Evolutionary conservation across 768 basidiomycete genomes (phyloP).

Genomic region (Pisolithus tinctorius): DNA sequence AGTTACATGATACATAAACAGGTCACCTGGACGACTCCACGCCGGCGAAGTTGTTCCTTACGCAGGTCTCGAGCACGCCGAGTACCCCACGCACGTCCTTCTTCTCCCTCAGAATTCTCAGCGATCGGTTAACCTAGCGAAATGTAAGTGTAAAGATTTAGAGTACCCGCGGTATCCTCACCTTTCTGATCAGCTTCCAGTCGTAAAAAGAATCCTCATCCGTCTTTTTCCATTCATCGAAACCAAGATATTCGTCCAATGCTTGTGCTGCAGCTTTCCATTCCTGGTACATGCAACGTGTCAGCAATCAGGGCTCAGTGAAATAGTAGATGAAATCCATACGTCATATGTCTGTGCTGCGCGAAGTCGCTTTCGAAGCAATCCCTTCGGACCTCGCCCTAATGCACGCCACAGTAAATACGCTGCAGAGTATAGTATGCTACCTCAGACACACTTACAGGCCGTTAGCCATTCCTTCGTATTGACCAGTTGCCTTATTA

Average conservation of each 20-base stretch:
- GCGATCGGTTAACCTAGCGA: conserved; percentile 65
- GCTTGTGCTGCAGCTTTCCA: conserved; percentile 80
- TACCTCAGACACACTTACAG: conserved; percentile 42
- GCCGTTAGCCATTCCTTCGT: conserved; percentile 89
- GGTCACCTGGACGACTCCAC: conserved; percentile 72
- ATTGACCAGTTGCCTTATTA: conserved; percentile 90
- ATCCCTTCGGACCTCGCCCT: conserved; percentile 86
- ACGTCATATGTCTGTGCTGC: conserved; percentile 71
- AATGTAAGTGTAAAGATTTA: neutral
- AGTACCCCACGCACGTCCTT: conserved; percentile 82
- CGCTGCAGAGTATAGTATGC: too few species aligned
- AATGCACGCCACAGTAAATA: conserved; percentile 1
- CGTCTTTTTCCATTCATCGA: conserved; percentile 83
- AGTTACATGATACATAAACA: neutral
- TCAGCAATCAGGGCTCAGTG: neutral
- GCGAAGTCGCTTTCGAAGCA: conserved; percentile 67
- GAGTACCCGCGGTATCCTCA: conserved; percentile 13
- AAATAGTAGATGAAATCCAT: conserved; percentile 4
- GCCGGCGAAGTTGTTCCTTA: conserved; percentile 89
- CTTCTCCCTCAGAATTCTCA: conserved; percentile 62
- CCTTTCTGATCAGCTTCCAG: conserved; percentile 79
- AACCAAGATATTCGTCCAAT: conserved; percentile 77
- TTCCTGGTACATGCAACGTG: conserved; percentile 39
- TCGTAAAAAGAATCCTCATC: conserved; percentile 92
- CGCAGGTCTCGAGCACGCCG: conserved; percentile 86